Evolutionary conservation across 148 eudicot species (phyloP), one percentile per base, ranked within the genome.

Genomic region (Camellia lanceoleosa): DNA sequence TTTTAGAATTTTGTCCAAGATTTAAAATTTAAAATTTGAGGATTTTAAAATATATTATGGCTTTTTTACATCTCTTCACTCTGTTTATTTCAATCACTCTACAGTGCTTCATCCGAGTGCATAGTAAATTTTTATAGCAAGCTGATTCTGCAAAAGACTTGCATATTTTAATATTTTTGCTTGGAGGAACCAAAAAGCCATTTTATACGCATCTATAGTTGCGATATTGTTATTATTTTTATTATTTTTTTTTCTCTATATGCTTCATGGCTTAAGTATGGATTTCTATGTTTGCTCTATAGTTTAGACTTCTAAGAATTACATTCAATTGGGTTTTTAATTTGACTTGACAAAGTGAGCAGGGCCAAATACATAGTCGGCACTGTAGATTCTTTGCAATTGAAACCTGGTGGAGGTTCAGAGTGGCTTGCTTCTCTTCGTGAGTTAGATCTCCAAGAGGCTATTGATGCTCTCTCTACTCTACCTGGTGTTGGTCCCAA

Each of bases 401-500:
- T 83, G 60, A 96, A 93, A 81, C 95, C 95, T 52, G 88, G 89
- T 69, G 97, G 99, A 63, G 99, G 99, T 82, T 80, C 66, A 64
- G 82, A 87, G 79, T 96, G 99, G 98, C 99, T 96, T 82, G 80
- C 84, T 77, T 90, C 98, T 56, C 93, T 96, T 52, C 93, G 99
- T 73, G 82, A 83, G 71, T 81, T 70, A 68, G 88, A 87, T 82
- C 97, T 92, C 70, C 89, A 90, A 70, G 92, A 85, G 79, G 95
- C 84, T 5, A 86, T 96, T 78, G 87, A 80, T 78, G 89, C 89
- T 47, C 90, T 96, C 23, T 87, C 78, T 63, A 89, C 90, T 68
- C 81, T 96, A 76, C 94, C 99, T 64, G 99, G 99, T 75, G 98
- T 96, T 44, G 99, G 99, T 78, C 99, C 99, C 23, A 96, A 96